Base-by-base conservation (phyloP, 2,329 filamentous ascomycete species). In the Colletotrichum tropicicola region DNA sequence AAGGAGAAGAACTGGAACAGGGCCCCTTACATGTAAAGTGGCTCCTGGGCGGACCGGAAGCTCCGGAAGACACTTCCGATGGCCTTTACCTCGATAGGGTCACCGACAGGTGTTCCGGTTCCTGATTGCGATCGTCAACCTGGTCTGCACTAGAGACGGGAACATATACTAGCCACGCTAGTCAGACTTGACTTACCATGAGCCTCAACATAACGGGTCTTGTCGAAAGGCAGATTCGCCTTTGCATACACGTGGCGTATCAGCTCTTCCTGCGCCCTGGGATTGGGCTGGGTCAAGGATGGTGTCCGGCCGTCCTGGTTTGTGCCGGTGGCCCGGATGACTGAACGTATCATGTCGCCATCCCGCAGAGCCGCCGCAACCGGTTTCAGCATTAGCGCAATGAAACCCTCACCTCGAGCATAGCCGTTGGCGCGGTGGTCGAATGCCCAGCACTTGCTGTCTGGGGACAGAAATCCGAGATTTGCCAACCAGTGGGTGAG, bases 41-140 rank as follows among this genome's bases (percentile, higher is more conserved):
- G 83, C 1, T 76, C 74, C 2, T 76, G 71, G 0, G 45, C 27
- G 10, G 77, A 76, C 9, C 80, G 75, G 4, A 75, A 75, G 17
- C 71, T 58, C 6, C 77, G 74, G 37, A 85, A 79, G 0, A 82
- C 79, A 8, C 76, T 75, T 25, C 78, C 72, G 37, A 87, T 79
- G 3, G 82, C 84, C 12, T 72, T 74, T 0, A 82, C 81, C 61
- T 88, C 86, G 17, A 83, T 80, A 0, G 85, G 84, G 65, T 88
- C 86, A 3, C 86, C 86, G 2, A 82, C 81, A 25, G 77, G 77
- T 21, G 86, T 88, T 10, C 85, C 85, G 0, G 82, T 84, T 0
- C 80, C 82, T 28, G 15, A 17, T 15, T 10, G 3, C 58, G 8
- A 77, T 89, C 85, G 3, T 86, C 86, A 3, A 81, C 81, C 27